phyloP scores from a whole-genome alignment of 1,284 basidiomycete species.

The Earliella scabrosa region DNA sequence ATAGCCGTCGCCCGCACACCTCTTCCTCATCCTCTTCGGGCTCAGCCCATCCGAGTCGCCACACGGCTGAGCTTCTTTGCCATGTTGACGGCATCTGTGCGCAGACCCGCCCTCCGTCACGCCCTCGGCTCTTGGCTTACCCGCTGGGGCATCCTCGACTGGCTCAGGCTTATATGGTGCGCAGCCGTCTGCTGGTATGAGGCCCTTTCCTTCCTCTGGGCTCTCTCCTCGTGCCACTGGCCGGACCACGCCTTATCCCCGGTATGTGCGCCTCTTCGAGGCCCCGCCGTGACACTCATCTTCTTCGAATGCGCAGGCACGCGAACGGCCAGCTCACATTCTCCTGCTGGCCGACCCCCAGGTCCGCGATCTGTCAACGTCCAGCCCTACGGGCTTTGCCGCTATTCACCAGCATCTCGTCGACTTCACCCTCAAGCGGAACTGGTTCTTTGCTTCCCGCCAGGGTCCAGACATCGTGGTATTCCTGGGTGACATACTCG shows the following conservation, averaged over 20 bases:
- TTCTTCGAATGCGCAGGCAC: neutral
- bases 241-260: constrained; percentile 40
- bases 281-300: neutral
- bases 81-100: constrained; percentile 19
- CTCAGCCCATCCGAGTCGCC: neutral
- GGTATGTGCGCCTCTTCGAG: constrained; percentile 9
- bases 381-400: constrained; percentile 44
- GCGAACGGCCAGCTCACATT: constrained; percentile 54
- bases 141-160: constrained; percentile 26
- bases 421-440: constrained; percentile 75
- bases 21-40: neutral
- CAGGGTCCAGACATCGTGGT: constrained; percentile 75
- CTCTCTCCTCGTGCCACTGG: constrained; percentile 56
- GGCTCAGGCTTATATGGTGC: constrained; percentile 61
- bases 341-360: constrained; percentile 83
- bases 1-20: neutral
- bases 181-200: constrained; percentile 72
- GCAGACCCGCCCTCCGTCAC: constrained; percentile 9
- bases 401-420: constrained; percentile 56
- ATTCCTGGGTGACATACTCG: constrained; percentile 83
- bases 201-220: constrained; percentile 56
- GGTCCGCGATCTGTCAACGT: constrained; percentile 58
- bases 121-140: constrained; percentile 11
- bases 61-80: constrained; percentile 5
- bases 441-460: constrained; percentile 68